Conservation (phyloP, 169 alveolate species). For the Plasmodium fragile region DNA sequence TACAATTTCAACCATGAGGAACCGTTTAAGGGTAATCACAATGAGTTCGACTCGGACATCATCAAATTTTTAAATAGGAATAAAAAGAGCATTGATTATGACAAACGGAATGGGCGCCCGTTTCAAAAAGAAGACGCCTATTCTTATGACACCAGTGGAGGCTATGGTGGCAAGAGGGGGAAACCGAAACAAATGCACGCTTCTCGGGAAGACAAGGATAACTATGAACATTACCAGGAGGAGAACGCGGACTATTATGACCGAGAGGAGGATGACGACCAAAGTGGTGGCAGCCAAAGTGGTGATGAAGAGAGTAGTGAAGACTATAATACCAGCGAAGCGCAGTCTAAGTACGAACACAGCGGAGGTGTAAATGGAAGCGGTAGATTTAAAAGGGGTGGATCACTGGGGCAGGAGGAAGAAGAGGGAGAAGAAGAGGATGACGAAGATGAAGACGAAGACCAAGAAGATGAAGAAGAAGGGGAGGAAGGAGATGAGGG, state of each 20-base stretch:
- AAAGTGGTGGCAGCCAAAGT: not conserved
- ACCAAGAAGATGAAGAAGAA: not conserved
- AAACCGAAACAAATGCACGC: constrained; percentile 13
- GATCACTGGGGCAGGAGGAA: not conserved
- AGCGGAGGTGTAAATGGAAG: not conserved
- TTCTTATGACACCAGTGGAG: not conserved
- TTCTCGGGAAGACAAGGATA: not conserved
- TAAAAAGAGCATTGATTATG: constrained; percentile 35
- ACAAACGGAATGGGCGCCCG: constrained; percentile 1
- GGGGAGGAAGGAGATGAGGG: not conserved
- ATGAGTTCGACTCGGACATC: constrained; percentile 33
- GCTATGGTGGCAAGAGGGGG: not conserved
- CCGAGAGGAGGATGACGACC: not conserved
- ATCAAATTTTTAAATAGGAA: constrained; percentile 42
- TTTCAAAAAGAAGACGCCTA: not conserved
- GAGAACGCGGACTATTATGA: constrained; percentile 7
- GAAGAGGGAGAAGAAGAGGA: not conserved
- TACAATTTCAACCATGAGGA: not conserved
- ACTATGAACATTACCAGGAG: constrained; percentile 1
- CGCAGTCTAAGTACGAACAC: not conserved
- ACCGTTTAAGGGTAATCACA: not conserved
- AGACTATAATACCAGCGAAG: not conserved
- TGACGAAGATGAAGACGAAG: not conserved
- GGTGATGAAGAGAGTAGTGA: not conserved
- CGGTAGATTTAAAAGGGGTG: not conserved